These are phyloP conservation scores for Albugo laibachii DNA, from an alignment of 352 stramenopile species.

Conservation along the genomic window DNA sequence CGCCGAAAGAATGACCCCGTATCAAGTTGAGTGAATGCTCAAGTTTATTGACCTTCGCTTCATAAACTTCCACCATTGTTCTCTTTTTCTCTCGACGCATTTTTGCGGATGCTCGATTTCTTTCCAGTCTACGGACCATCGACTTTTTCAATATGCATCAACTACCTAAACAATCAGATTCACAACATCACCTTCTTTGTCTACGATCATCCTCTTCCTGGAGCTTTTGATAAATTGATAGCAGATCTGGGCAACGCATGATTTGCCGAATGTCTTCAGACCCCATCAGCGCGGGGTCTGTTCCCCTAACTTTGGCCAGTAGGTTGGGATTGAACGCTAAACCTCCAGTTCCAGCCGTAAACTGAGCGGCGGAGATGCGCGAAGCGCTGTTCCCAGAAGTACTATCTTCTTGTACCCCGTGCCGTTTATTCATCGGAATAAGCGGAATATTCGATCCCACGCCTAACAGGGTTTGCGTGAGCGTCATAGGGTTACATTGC, in stretches of 20 bases:
- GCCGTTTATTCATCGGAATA: too few species aligned
- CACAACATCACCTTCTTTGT: conserved; percentile 19
- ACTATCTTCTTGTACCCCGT: background rate
- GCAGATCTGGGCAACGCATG: conserved; percentile 58
- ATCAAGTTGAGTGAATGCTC: conserved; percentile 68
- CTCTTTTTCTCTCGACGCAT: conserved; percentile 79
- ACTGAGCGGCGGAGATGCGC: conserved; percentile 55
- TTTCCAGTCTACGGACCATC: conserved; percentile 18
- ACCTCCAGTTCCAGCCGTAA: conserved; percentile 57
- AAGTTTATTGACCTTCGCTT: conserved; percentile 71
- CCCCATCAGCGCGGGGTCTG: conserved; percentile 51
- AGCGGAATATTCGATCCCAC: too few species aligned
- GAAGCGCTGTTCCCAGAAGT: conserved; percentile 16
- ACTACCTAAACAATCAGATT: background rate
- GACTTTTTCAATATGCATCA: background rate
- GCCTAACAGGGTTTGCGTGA: too few species aligned
- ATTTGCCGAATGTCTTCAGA: conserved; percentile 78
- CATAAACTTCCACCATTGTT: conserved; percentile 73
- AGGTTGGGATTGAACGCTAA: conserved; percentile 61
- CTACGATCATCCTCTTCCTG: conserved; percentile 70
- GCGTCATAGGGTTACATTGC: too few species aligned
- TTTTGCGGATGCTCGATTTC: conserved; percentile 58
- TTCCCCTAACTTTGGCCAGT: conserved; percentile 56
- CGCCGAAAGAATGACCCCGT: conserved; percentile 52
- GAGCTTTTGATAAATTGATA: conserved; percentile 79